Conservation (phyloP, 305 asterid species). For the Solanum hybrid region DNA sequence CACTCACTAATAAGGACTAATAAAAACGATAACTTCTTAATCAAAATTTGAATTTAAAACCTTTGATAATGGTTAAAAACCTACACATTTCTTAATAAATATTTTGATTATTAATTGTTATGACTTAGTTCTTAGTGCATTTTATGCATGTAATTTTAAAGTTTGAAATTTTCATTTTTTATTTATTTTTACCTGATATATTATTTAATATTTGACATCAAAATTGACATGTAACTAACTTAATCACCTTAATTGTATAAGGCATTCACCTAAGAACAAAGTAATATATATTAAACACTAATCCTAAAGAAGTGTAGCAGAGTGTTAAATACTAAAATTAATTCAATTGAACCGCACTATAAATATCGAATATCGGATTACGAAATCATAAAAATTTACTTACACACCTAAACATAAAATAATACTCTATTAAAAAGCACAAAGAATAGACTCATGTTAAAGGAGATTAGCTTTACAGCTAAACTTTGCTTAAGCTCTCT, state of each 20-base stretch:
- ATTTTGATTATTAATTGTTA: neutral
- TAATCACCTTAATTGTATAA: neutral
- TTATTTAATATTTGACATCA: neutral
- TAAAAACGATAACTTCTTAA: no score
- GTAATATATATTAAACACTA: neutral
- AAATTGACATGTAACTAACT: neutral
- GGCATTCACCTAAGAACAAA: neutral
- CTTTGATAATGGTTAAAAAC: neutral
- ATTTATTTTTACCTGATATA: neutral
- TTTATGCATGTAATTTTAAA: neutral
- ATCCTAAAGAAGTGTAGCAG: neutral
- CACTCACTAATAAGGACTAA: no score
- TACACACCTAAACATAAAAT: neutral
- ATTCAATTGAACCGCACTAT: accelerated
- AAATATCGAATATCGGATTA: neutral
- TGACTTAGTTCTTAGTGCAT: neutral
- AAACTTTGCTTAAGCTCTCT: neutral
- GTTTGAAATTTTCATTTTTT: neutral
- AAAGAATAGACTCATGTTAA: neutral
- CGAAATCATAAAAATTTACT: neutral
- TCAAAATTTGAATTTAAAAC: neutral
- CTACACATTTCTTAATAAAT: neutral
- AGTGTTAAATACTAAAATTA: neutral
- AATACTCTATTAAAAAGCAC: neutral
- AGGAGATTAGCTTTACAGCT: neutral